phyloP scores from a whole-genome alignment of 73 alveolate genomes.

The Paraurostyla sp. region DNA sequence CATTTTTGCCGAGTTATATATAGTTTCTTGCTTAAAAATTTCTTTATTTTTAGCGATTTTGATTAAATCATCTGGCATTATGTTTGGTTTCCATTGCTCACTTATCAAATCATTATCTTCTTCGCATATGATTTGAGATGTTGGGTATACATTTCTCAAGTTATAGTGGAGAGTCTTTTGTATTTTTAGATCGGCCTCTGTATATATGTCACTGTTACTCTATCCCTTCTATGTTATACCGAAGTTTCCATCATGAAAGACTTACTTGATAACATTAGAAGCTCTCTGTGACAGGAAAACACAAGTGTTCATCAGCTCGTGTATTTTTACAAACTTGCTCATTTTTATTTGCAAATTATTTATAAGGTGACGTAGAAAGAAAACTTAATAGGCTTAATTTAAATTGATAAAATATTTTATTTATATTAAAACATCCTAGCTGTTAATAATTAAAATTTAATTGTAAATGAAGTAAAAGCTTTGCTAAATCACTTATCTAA shows the following conservation, averaged over 20 bases:
- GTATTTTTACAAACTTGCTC: background rate
- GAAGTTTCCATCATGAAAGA: background rate
- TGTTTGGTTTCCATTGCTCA: conserved; percentile 2
- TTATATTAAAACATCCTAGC: too few relatives aligned
- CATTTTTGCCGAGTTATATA: background rate
- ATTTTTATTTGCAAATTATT: background rate
- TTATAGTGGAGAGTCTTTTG: conserved; percentile 33
- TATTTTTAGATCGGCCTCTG: conserved; percentile 46
- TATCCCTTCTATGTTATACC: conserved; percentile 10
- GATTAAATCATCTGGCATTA: conserved; percentile 40
- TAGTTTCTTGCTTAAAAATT: background rate
- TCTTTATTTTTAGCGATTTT: background rate
- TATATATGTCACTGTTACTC: conserved; percentile 1
- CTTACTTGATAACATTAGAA: background rate
- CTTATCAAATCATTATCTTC: conserved; percentile 30
- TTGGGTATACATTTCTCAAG: conserved; percentile 31
- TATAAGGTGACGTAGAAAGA: background rate
- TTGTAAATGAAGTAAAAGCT: too few relatives aligned
- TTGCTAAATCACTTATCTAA: too few relatives aligned
- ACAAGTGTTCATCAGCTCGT: conserved; percentile 34
- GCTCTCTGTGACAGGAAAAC: conserved; percentile 26
- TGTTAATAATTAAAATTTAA: too few relatives aligned
- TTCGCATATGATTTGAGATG: conserved; percentile 43
- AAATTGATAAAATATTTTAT: too few relatives aligned
- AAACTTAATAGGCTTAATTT: too few relatives aligned